phyloP scores from a whole-genome alignment of 2,329 filamentous ascomycete species.

The Alternaria incomplexa region DNA sequence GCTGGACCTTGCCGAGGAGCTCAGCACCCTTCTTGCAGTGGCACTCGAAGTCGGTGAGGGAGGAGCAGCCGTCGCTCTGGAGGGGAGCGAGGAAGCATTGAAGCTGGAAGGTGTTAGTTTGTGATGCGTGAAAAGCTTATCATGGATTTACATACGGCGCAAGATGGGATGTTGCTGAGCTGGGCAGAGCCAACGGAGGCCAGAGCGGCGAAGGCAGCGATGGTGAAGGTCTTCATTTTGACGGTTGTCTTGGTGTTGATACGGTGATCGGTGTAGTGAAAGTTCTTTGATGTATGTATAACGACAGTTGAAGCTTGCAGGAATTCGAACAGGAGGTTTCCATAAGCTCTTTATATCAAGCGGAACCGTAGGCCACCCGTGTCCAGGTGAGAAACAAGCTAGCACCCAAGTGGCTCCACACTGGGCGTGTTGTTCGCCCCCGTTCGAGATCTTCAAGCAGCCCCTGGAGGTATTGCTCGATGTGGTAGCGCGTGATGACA shows the following conservation, averaged over 20 bases:
- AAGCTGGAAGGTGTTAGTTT: constrained; percentile 48
- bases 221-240: constrained; percentile 49
- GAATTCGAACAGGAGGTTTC: constrained; percentile 1
- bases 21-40: constrained; percentile 45
- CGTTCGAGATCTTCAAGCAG: constrained; percentile 19
- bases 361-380: constrained; percentile 10
- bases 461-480: constrained; percentile 19
- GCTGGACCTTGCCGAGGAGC: constrained; percentile 51
- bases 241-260: constrained; percentile 15
- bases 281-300: constrained; percentile 14
- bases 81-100: constrained; percentile 55
- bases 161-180: constrained; percentile 53
- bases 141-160: constrained; percentile 51
- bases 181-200: constrained; percentile 55
- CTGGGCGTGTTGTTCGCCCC: constrained; percentile 10
- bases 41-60: constrained; percentile 54
- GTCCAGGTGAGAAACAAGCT: constrained; percentile 14
- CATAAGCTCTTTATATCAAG: constrained; percentile 27
- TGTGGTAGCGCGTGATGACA: constrained; percentile 13
- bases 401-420: constrained; percentile 17
- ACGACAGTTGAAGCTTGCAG: constrained; percentile 19
- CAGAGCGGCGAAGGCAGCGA: constrained; percentile 49
- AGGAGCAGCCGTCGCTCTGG: constrained; percentile 52
- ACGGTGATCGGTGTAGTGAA: constrained; percentile 18
- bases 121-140: background rate